Conservation (phyloP, 345 rosid genomes). For the Diplotaxis tenuifolia region DNA sequence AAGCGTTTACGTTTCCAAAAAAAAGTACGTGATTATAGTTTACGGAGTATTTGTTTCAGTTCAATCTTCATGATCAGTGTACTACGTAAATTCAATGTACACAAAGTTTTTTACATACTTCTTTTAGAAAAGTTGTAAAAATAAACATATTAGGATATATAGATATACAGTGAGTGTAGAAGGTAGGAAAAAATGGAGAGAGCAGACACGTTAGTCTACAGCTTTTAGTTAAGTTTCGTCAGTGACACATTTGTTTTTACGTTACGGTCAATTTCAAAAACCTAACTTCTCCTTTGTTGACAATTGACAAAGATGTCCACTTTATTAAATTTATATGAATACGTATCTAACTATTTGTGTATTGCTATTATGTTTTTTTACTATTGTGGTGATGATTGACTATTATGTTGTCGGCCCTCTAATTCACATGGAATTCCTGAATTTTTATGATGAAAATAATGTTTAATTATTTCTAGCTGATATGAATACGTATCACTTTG, state of each 20-base stretch:
- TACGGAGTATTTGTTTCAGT: not conserved
- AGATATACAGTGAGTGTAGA: constrained; percentile 1
- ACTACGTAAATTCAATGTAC: not conserved
- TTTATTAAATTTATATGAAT: not conserved
- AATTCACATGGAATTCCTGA: constrained; percentile 27
- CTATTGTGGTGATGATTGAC: constrained; percentile 22
- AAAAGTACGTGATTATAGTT: not conserved
- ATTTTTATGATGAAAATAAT: not conserved
- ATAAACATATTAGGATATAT: not conserved
- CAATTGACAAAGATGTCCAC: constrained; percentile 33
- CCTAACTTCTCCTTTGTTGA: constrained; percentile 15
- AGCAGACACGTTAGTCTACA: constrained; percentile 15
- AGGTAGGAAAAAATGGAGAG: constrained; percentile 5
- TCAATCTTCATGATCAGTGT: not conserved
- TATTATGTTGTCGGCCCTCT: constrained; percentile 25
- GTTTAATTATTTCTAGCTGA: constrained; percentile 5
- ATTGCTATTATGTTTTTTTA: constrained; percentile 6
- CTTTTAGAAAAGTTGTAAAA: not conserved
- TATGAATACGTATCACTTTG: constrained; percentile 2
- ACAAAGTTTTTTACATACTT: not conserved
- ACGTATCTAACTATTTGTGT: constrained; percentile 12
- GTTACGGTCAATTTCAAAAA: constrained; percentile 14
- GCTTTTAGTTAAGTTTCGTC: constrained; percentile 22
- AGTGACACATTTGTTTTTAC: constrained; percentile 30
- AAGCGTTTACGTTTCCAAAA: not conserved